Base-by-base conservation (phyloP, 2,329 filamentous ascomycete genomes). In the Penicillium sumatraense region DNA sequence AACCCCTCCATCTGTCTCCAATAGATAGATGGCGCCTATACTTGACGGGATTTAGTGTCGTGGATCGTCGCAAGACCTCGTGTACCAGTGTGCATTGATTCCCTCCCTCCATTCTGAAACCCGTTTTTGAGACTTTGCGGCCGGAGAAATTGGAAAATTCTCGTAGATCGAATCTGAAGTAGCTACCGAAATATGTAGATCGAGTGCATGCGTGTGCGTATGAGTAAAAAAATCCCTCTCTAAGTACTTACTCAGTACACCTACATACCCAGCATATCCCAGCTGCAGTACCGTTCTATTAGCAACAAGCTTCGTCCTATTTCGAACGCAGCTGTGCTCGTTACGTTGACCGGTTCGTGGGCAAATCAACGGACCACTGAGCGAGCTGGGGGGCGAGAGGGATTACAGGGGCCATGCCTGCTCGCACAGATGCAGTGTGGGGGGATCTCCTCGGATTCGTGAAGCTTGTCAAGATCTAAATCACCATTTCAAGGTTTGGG, bases 391-490 rank as follows among this genome's bases (percentile, higher is more conserved):
- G 16, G 8, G 38, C 50, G 16, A 23, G 40, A 23, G 23, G 23
- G 16, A 42, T 9, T 26, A 44, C 59, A 51, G 54, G 57, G 59
- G 38, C 20, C 41, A 59, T 56, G 57, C 57, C 57, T 57, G 59
- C 35, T 59, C 57, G 47, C 23, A 33, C 46, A 50, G 54, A 49
- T 58, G 52, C 40, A 58, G 44, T 58, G 57, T 60, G 57, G 59
- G 57, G 59, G 49, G 52, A 49, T 56, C 54, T 58, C 56, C 53
- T 47, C 40, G 50, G 49, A 55, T 53, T 57, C 51, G 41, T 47
- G 57, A 62, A 62, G 59, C 59, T 62, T 62, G 59, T 60, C 54
- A 31, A 14, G 54, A 60, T 59, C 46, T 54, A 16, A 56, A 55
- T 26, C 47, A 52, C 44, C 7, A 21, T 21, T 16, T 44, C 23